Evolutionary conservation across 768 basidiomycete species (phyloP).

Genomic region (Tricholoma hemisulphureum): DNA sequence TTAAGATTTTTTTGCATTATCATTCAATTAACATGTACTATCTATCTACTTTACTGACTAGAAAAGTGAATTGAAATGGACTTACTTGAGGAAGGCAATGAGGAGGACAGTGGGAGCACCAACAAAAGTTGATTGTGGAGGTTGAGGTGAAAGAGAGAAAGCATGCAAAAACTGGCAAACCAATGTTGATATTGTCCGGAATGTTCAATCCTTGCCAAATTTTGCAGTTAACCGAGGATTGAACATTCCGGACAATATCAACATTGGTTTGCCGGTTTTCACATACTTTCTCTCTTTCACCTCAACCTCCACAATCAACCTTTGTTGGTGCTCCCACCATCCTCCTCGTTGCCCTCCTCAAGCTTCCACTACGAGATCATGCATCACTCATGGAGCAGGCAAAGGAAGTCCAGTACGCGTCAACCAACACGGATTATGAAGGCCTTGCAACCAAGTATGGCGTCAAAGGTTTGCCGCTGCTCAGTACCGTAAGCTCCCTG

Average conservation of each 20-base stretch:
- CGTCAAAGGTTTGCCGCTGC: no score
- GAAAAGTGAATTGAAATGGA: neutral
- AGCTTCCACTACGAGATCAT: no score
- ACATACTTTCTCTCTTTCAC: neutral
- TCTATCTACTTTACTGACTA: neutral
- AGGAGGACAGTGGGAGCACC: neutral
- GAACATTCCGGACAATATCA: neutral
- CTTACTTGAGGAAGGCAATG: neutral
- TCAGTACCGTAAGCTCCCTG: no score
- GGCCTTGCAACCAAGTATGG: no score
- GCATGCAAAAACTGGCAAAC: neutral
- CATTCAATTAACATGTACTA: neutral
- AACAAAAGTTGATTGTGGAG: neutral
- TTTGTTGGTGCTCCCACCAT: neutral
- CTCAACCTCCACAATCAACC: neutral
- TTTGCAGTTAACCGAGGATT: neutral
- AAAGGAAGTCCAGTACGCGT: no score
- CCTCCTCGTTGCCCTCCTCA: neutral
- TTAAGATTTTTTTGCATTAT: slow-evolving; percentile 1
- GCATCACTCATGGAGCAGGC: no score
- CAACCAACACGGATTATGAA: no score
- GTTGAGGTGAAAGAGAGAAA: neutral
- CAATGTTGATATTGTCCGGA: neutral
- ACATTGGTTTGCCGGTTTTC: neutral
- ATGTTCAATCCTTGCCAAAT: neutral